Evolutionary conservation across 2,329 filamentous ascomycete species (phyloP).

Genomic region (Orbilia oligospora): DNA sequence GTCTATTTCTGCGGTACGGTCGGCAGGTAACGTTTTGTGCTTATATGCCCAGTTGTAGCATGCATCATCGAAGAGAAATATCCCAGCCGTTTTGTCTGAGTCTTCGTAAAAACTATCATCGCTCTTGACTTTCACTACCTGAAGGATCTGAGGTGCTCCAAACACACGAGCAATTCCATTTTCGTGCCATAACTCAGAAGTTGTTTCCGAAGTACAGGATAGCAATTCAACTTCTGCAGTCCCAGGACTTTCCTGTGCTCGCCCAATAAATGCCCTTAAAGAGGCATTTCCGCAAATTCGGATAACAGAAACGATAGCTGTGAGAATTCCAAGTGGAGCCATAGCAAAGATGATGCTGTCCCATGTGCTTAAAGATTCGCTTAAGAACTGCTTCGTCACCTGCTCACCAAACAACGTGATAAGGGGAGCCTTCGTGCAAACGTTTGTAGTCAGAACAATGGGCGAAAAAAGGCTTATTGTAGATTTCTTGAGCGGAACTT

Average conservation of each 20-base stretch:
- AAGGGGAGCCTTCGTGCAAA: constrained; percentile 46
- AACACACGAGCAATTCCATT: constrained; percentile 21
- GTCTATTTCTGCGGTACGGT: too few species aligned
- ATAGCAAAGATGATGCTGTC: constrained; percentile 61
- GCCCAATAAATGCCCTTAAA: constrained; percentile 67
- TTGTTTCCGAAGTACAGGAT: constrained; percentile 62
- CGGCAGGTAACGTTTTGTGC: too few species aligned
- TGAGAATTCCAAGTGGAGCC: constrained; percentile 66
- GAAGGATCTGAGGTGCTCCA: constrained; percentile 10
- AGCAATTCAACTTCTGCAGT: constrained; percentile 64
- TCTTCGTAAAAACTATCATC: neutral
- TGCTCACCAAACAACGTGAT: constrained; percentile 65
- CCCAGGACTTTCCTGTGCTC: constrained; percentile 65
- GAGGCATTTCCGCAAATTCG: constrained; percentile 64
- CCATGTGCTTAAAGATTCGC: constrained; percentile 61
- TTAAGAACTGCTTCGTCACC: constrained; percentile 66
- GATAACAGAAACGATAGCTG: constrained; percentile 66
- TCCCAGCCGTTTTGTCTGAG: neutral
- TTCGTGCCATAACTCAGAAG: constrained; percentile 27
- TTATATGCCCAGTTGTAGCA: too few species aligned
- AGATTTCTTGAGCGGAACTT: neutral
- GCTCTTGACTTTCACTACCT: neutral
- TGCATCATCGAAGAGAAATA: neutral
- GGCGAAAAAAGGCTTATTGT: neutral
- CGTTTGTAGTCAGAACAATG: neutral